Conservation (phyloP, 1,139 yeast species). For the Arxiozyma slooffiae region DNA sequence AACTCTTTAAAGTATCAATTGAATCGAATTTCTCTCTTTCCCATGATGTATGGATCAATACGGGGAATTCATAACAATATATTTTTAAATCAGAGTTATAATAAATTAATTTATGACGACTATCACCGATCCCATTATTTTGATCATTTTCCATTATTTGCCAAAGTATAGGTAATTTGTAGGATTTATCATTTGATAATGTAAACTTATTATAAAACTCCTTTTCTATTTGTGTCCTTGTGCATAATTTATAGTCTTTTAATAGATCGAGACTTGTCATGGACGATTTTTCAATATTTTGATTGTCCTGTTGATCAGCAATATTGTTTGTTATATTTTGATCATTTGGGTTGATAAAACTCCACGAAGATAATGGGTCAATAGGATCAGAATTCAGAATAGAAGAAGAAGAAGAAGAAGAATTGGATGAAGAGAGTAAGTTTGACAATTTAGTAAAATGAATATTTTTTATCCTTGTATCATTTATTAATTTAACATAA, state of each 20-base stretch:
- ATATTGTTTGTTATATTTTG: neutral
- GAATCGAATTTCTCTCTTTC: constrained; percentile 16
- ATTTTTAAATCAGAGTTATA: constrained; percentile 51
- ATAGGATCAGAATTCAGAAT: neutral
- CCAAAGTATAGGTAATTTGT: constrained; percentile 2
- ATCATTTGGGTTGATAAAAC: neutral
- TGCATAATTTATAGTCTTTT: neutral
- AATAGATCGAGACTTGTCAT: neutral
- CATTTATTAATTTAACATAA: constrained; percentile 28
- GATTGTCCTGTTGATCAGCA: neutral
- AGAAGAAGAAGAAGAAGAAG: neutral
- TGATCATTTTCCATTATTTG: constrained; percentile 15
- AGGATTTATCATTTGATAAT: neutral
- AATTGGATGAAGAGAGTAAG: neutral
- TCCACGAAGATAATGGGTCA: neutral
- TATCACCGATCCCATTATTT: neutral
- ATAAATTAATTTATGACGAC: constrained; percentile 41
- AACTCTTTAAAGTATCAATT: neutral
- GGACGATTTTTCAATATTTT: neutral
- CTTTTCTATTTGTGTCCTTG: neutral
- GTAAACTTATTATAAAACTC: neutral
- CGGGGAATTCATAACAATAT: constrained; percentile 48
- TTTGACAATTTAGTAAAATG: neutral
- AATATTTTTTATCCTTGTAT: neutral
- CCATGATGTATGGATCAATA: constrained; percentile 23